Conservation (phyloP, 192 early-diverging fungal species). For the Blastocladiella britannica region DNA sequence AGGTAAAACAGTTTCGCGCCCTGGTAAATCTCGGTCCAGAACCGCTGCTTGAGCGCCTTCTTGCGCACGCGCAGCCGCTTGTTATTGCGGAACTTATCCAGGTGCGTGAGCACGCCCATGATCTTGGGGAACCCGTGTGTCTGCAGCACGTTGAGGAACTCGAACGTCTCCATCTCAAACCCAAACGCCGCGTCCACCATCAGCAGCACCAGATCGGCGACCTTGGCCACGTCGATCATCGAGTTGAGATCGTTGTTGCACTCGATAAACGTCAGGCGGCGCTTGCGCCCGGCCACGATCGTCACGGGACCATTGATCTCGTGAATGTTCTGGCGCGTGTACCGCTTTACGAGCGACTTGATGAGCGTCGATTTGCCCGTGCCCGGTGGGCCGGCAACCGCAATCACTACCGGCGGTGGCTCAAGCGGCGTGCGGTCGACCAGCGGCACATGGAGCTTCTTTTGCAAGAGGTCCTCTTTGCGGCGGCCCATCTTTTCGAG, state of each 20-base stretch:
- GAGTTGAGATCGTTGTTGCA: slow-evolving; percentile 90
- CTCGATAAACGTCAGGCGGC: slow-evolving; percentile 91
- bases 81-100: slow-evolving; percentile 88
- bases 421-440: slow-evolving; percentile 80
- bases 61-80: slow-evolving; percentile 73
- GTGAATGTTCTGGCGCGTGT: slow-evolving; percentile 75
- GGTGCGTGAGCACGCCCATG: slow-evolving; percentile 91
- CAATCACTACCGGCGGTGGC: slow-evolving; percentile 78
- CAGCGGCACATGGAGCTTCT: slow-evolving; percentile 83
- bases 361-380: slow-evolving; percentile 95
- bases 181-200: slow-evolving; percentile 94
- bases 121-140: slow-evolving; percentile 92
- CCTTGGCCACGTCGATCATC: slow-evolving; percentile 94
- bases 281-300: slow-evolving; percentile 84
- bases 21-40: slow-evolving; percentile 99
- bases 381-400: slow-evolving; percentile 85
- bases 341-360: slow-evolving; percentile 81
- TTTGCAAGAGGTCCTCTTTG: slow-evolving; percentile 68
- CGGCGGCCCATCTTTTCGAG: slow-evolving; percentile 61
- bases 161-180: slow-evolving; percentile 99
- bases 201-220: slow-evolving; percentile 86
- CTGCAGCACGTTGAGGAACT: slow-evolving; percentile 93
- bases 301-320: slow-evolving; percentile 94
- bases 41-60: slow-evolving; percentile 89
- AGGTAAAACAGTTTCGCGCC: slow-evolving; percentile 97